Conservation (phyloP, 129 eudicot species). For the Arctium minus region DNA sequence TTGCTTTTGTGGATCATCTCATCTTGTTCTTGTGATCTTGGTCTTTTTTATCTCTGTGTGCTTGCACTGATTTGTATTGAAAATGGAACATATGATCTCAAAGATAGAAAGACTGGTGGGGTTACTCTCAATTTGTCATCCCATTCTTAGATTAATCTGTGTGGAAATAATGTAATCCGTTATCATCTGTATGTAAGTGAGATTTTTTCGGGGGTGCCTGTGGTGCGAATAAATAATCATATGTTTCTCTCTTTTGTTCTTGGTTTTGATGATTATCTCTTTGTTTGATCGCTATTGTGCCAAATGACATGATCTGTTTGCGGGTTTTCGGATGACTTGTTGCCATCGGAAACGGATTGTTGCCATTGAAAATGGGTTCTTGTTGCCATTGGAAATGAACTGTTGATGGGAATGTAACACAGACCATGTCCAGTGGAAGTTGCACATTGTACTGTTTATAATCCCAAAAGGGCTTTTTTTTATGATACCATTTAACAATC, state of each 20-base stretch:
- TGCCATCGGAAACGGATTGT: background rate
- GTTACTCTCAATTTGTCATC: constrained; percentile 20
- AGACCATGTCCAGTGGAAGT: background rate
- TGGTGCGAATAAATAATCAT: constrained; percentile 26
- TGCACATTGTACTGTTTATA: background rate
- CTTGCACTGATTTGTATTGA: constrained; percentile 13
- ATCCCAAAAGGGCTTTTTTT: background rate
- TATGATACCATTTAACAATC: background rate
- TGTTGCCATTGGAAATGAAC: background rate
- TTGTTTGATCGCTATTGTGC: background rate
- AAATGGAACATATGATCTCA: constrained; percentile 2
- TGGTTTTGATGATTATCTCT: background rate
- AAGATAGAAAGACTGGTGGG: constrained; percentile 22
- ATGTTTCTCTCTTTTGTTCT: constrained; percentile 8
- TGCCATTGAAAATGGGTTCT: background rate
- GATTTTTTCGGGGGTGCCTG: constrained; percentile 27
- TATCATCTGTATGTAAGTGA: constrained; percentile 32
- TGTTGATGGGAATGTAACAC: background rate
- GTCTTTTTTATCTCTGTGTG: constrained; percentile 16
- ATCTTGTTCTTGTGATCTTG: background rate
- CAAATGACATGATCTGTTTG: background rate
- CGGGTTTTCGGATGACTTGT: background rate
- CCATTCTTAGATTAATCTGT: constrained; percentile 34
- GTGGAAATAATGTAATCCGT: constrained; percentile 31
- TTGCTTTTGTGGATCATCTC: constrained; percentile 16